Evolutionary conservation across 2,329 filamentous ascomycete genomes (phyloP), one percentile per base, ranked within the genome.

Genomic region (Fusarium equiseti): DNA sequence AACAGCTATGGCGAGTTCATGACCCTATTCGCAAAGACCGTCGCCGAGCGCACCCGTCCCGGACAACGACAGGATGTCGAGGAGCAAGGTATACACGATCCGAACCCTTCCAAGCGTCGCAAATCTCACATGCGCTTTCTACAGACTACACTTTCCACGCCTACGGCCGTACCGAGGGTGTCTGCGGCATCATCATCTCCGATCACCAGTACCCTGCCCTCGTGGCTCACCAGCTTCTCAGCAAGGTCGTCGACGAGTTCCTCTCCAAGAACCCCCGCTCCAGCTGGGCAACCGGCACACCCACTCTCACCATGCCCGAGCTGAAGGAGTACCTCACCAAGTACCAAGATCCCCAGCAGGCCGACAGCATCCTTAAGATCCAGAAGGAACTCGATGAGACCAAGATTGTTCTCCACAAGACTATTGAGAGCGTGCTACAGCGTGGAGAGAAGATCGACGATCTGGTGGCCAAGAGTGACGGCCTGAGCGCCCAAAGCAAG

Each of bases 331-430:
- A 97, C 81, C 79, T 89, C 50, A 77, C 77, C 76, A 86, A 86
- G 77, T 97, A 94, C 83, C 93, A 97, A 84, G 92, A 98, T 80
- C 94, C 95, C 15, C 86, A 90, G 77, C 88, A 97, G 83, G 95
- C 94, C 73, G 94, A 97, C 83, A 95, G 91, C 82, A 97, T 98
- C 79, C 89, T 94, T 86, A 95, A 94, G 87, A 98, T 99, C 76
- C 95, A 98, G 82, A 92, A 94, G 83, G 94, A 99, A 84, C 87
- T 99, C 67, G 95, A 98, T 78, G 95, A 98, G 86, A 98, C 95
- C 66, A 98, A 98, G 88, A 95, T 97, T 78, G 91, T 97, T 64
- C 86, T 99, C 76, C 94, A 98, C 84, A 97, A 98, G 88, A 98
- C 96, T 46, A 98, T 97, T 76, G 92, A 97, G 84, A 92, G 89